Percentiles rank a stretch among this genome's conserved stretches.
phyloP scores from a whole-genome alignment of 805 yeast genomes.

The Hanseniaspora lachancei region DNA sequence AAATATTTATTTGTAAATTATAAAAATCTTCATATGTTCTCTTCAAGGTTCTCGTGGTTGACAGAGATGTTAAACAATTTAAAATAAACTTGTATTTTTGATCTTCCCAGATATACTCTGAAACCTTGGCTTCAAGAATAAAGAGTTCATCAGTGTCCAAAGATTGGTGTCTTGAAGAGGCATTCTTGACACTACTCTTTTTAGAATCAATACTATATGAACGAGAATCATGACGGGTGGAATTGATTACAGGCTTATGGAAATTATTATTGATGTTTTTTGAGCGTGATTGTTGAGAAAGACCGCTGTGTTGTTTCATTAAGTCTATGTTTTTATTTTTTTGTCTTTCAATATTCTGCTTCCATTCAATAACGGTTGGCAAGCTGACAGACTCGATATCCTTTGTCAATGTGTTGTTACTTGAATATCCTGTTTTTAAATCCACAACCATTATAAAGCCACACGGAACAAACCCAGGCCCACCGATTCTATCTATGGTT shows the following conservation, averaged over 20 bases:
- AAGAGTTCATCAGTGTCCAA: constrained; percentile 15
- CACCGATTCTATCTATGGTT: constrained; percentile 87
- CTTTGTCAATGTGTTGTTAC: constrained; percentile 40
- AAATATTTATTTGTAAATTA: constrained; percentile 72
- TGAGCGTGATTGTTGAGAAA: constrained; percentile 15
- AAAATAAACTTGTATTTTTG: constrained; percentile 85
- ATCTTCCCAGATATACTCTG: constrained; percentile 62
- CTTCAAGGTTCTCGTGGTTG: constrained; percentile 58
- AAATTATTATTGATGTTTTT: constrained; percentile 13
- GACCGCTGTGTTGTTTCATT: constrained; percentile 26
- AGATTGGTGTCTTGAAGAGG: not conserved
- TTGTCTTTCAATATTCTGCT: constrained; percentile 74
- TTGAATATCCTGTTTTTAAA: constrained; percentile 47
- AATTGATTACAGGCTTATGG: constrained; percentile 10
- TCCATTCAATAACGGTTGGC: constrained; percentile 96
- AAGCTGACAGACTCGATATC: constrained; percentile 55
- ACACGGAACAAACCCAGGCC: constrained; percentile 93
- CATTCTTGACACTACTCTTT: not conserved
- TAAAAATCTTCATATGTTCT: constrained; percentile 92
- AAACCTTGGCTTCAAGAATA: constrained; percentile 49
- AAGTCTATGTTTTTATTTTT: constrained; percentile 78
- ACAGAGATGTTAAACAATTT: constrained; percentile 51
- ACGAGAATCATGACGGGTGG: constrained; percentile 12
- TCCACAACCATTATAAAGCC: constrained; percentile 79
- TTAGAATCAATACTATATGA: not conserved